phyloP scores from a whole-genome alignment of 164 flowering plant genomes.

The Vitis rotundifolia region DNA sequence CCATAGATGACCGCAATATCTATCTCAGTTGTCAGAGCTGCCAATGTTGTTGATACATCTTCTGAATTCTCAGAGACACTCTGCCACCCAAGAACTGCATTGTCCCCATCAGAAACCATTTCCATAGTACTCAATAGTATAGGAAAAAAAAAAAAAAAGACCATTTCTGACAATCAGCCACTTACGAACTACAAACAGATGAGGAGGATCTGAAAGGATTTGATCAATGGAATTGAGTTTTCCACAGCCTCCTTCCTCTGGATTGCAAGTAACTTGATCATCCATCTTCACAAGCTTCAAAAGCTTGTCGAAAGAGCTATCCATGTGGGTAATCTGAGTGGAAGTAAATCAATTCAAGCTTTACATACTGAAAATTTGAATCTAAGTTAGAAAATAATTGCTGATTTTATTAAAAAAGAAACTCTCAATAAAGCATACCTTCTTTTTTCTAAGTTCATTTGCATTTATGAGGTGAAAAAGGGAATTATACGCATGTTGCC shows the following conservation, averaged over 20 bases:
- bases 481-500: background rate
- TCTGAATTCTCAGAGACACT: background rate
- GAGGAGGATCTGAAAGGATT: background rate
- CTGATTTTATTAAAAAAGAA: background rate
- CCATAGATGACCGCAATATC: background rate
- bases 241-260: constrained; percentile 8
- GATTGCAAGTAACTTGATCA: background rate
- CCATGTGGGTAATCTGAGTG: background rate
- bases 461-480: constrained; percentile 3
- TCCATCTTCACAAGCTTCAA: constrained; percentile 1
- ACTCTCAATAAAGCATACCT: background rate
- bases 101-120: background rate
- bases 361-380: too few relatives aligned
- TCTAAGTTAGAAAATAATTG: background rate
- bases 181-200: background rate
- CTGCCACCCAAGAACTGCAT: constrained; percentile 7
- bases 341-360: background rate
- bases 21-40: background rate
- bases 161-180: background rate
- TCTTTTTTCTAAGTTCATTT: background rate
- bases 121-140: background rate
- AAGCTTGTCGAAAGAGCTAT: background rate
- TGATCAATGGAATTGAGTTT: background rate
- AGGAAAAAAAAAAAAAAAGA: background rate
- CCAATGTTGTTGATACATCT: background rate